phyloP scores from a whole-genome alignment of 2,329 filamentous ascomycete species.

The Phialophora macrospora region DNA sequence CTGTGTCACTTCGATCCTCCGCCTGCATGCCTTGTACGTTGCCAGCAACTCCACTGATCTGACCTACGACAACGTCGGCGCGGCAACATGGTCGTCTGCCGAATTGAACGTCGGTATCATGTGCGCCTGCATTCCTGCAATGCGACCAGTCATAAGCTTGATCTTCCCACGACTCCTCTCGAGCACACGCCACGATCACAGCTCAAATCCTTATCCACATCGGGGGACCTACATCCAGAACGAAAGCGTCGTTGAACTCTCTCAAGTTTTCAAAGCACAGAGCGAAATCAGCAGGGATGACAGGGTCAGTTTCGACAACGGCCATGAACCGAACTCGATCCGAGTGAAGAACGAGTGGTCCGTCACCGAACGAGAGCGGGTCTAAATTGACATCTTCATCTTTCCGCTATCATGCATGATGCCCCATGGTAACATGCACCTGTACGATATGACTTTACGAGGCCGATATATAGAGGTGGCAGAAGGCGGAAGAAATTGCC shows the following conservation, averaged over 20 bases:
- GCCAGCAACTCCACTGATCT: conserved; percentile 48
- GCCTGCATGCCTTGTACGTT: conserved; percentile 52
- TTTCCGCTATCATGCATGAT: neutral
- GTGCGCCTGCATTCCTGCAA: conserved; percentile 50
- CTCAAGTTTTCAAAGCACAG: conserved; percentile 20
- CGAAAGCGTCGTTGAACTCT: conserved; percentile 26
- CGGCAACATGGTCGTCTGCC: conserved; percentile 55
- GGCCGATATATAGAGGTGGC: neutral
- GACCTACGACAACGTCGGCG: conserved; percentile 46
- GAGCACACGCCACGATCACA: conserved; percentile 29
- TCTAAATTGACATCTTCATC: neutral
- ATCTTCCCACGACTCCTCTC: conserved; percentile 49
- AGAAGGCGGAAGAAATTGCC: neutral
- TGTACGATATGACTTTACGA: conserved; percentile 4
- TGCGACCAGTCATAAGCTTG: conserved; percentile 49
- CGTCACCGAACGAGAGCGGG: conserved; percentile 21
- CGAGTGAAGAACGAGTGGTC: conserved; percentile 31
- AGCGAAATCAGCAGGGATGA: conserved; percentile 27
- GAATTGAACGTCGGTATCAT: conserved; percentile 52
- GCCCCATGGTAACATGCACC: neutral
- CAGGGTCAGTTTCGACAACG: conserved; percentile 17
- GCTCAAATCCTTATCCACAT: conserved; percentile 22
- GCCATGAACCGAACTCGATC: conserved; percentile 20
- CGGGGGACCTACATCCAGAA: conserved; percentile 18
- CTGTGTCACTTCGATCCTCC: conserved; percentile 54